Evolutionary conservation across 2,329 filamentous ascomycete genomes (phyloP), one percentile per base, ranked within the genome.

Genomic region (Arthrinium phaeospermum): DNA sequence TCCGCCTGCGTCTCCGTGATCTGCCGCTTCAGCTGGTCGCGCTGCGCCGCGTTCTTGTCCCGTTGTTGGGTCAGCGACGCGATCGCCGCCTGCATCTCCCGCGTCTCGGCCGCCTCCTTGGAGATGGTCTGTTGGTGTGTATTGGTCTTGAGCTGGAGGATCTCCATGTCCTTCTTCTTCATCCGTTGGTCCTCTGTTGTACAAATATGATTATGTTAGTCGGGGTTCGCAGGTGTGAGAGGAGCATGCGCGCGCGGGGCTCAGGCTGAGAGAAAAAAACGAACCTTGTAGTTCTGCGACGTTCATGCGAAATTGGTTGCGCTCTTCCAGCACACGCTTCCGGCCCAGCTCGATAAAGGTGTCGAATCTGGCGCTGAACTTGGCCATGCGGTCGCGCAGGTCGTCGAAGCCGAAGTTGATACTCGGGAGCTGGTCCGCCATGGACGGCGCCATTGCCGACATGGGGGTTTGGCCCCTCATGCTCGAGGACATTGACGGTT

Each of bases 371-470:
- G 91, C 89, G 0, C 93, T 98, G 81, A 99, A 99, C 75, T 93
- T 94, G 71, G 92, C 89, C 96, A 99, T 98, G 83, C 95, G 93
- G 79, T 96, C 94, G 83, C 96, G 95, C 80, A 99, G 85, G 77
- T 98, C 94, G 78, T 98, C 95, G 82, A 98, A 98, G 72, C 95
- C 95, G 82, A 99, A 98, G 83, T 98, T 95, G 82, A 97, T 93
- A 81, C 89, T 94, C 47, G 96, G 96, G 12, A 99, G 90, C 69
- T 91, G 90, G 81, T 95, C 93, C 57, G 91, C 92, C 85, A 94
- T 90, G 8, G 91, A 93, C 19, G 91, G 89, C 57, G 86, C 89
- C 67, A 86, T 84, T 53, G 90, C 86, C 44, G 88, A 86, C 74
- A 89, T 83, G 22, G 89, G 88, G 72, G 85, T 83, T 75, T 89